phyloP scores from a whole-genome alignment of 345 rosid species.

The Linum tenue region DNA sequence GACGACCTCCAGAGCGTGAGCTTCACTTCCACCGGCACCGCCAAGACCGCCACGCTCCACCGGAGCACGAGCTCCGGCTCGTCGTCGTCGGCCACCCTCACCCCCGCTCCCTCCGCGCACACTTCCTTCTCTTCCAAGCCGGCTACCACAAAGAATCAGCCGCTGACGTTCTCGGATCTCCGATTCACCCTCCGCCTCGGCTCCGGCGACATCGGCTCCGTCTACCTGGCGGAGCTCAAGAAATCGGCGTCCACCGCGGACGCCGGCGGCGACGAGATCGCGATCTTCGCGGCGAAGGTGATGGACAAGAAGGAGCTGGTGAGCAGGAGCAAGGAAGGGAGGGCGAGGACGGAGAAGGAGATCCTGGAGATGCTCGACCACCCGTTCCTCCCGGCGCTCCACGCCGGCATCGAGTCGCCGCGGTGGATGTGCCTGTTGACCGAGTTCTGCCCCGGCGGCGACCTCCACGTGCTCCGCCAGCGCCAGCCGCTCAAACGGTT shows the following conservation, averaged over 20 bases:
- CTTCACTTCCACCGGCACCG: slow-evolving; percentile 58
- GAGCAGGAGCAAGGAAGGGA: slow-evolving; percentile 66
- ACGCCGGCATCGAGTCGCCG: slow-evolving; percentile 60
- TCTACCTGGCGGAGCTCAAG: slow-evolving; percentile 66
- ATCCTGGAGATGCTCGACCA: slow-evolving; percentile 76
- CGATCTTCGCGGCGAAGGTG: slow-evolving; percentile 62
- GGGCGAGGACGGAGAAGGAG: slow-evolving; percentile 78
- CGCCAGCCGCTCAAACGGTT: slow-evolving; percentile 68
- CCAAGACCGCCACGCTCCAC: slow-evolving; percentile 47
- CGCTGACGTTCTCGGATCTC: slow-evolving; percentile 66
- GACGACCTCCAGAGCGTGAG: slow-evolving; percentile 89
- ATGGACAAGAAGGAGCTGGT: slow-evolving; percentile 92
- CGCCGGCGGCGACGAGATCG: not conserved
- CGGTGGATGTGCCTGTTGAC: slow-evolving; percentile 81
- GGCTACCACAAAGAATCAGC: not conserved
- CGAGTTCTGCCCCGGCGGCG: slow-evolving; percentile 96
- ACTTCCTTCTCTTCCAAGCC: slow-evolving; percentile 38
- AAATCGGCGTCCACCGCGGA: slow-evolving; percentile 14
- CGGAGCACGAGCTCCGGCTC: slow-evolving; percentile 69
- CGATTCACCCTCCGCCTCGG: slow-evolving; percentile 75
- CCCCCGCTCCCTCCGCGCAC: slow-evolving; percentile 57
- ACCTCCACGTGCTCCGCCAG: slow-evolving; percentile 93
- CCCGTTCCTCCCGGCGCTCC: slow-evolving; percentile 75
- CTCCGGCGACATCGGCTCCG: slow-evolving; percentile 90
- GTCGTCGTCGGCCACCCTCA: slow-evolving; percentile 53